Evolutionary conservation across 176 grass and related monocot species (phyloP).

Genomic region (Avena eriantha): DNA sequence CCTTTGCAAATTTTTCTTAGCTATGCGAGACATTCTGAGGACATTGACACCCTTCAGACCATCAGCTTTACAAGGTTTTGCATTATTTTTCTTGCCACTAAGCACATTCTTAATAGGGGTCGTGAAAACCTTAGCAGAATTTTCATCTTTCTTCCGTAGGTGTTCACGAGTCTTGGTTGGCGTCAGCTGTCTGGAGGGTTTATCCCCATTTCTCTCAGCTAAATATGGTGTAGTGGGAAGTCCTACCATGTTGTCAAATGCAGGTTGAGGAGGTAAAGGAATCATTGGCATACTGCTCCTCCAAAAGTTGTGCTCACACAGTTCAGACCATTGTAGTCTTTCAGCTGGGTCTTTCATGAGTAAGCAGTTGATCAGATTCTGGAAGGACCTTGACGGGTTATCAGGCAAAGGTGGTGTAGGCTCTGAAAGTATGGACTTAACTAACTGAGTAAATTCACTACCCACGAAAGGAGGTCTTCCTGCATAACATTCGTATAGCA

Average conservation of each 20-base stretch:
- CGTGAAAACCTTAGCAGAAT: conserved; percentile 56
- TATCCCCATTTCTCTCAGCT: conserved; percentile 80
- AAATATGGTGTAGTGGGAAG: conserved; percentile 57
- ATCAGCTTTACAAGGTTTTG: conserved; percentile 65
- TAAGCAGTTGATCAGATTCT: conserved; percentile 83
- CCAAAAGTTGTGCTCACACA: conserved; percentile 95
- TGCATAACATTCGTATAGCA: conserved; percentile 93
- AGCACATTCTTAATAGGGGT: conserved; percentile 78
- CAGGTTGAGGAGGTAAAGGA: conserved; percentile 75
- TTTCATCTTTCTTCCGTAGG: conserved; percentile 68
- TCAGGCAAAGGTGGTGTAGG: conserved; percentile 81
- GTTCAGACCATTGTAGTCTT: conserved; percentile 95
- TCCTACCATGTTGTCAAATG: conserved; percentile 72
- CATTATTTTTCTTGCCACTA: conserved; percentile 63
- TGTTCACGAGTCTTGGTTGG: conserved; percentile 68
- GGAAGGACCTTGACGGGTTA: conserved; percentile 78
- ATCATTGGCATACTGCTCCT: conserved; percentile 61
- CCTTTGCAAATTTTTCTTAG: conserved; percentile 94
- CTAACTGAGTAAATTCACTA: conserved; percentile 86
- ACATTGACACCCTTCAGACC: conserved; percentile 76
- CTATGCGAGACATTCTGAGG: conserved; percentile 89
- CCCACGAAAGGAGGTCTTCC: conserved; percentile 80
- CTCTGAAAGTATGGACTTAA: conserved; percentile 92
- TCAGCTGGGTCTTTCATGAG: conserved; percentile 95
- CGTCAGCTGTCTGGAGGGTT: conserved; percentile 64